A percentile compares a stretch with the other conserved stretches of the same genome.
These are phyloP conservation scores for Picea sitchensis DNA, from an alignment of 75 land plant genomes.

Conservation along the genomic window DNA sequence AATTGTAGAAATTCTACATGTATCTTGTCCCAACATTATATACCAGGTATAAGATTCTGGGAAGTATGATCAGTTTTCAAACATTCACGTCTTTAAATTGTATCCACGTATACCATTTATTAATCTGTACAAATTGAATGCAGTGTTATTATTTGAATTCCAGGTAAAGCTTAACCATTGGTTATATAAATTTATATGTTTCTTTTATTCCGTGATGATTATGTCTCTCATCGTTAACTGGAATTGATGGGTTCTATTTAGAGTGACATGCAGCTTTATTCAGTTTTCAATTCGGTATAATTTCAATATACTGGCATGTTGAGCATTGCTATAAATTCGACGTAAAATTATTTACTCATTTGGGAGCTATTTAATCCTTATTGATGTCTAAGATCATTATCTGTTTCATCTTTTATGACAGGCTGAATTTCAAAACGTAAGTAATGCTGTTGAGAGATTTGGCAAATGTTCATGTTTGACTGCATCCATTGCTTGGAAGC, in stretches of 20 bases:
- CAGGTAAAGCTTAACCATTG: not conserved
- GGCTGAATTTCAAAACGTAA: conserved; percentile 89
- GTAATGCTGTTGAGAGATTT: conserved; percentile 50
- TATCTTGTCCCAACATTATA: not conserved
- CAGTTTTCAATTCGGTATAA: not conserved
- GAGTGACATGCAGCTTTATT: not conserved
- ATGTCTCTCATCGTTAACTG: not conserved
- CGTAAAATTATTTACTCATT: not conserved
- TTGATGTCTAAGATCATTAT: conserved; percentile 1
- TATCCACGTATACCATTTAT: not conserved
- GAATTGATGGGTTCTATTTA: not conserved
- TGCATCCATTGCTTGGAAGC: conserved; percentile 89
- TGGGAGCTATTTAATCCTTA: not conserved
- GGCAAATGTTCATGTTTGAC: conserved; percentile 54
- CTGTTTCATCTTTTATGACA: conserved; percentile 23
- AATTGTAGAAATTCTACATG: not conserved
- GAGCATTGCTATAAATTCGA: not conserved
- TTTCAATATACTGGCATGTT: not conserved
- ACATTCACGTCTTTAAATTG: not conserved
- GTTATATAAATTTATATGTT: not conserved
- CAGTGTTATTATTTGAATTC: not conserved
- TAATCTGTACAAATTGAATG: not conserved
- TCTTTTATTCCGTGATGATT: not conserved
- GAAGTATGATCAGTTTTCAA: not conserved
- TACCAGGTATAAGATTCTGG: not conserved